Conservation (phyloP, 2,329 filamentous ascomycete species). For the Xylaria arbuscula region DNA sequence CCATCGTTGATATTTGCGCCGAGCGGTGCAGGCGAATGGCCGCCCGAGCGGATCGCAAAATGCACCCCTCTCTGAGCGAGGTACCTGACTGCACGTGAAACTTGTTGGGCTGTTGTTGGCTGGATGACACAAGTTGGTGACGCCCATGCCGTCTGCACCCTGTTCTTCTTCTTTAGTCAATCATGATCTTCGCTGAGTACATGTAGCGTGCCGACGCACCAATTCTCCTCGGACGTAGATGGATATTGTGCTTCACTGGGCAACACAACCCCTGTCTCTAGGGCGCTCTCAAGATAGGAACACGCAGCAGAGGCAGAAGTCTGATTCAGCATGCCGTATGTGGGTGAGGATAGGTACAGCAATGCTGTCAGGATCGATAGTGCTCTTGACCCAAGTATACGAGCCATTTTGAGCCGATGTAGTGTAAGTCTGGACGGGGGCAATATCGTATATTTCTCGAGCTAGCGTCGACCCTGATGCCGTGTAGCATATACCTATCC, state of each 20-base stretch:
- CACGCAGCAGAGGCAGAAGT: constrained; percentile 27
- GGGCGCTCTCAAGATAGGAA: constrained; percentile 29
- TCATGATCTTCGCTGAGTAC: constrained; percentile 4
- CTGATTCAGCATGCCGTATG: constrained; percentile 18
- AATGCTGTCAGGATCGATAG: constrained; percentile 23
- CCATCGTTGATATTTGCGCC: constrained; percentile 43
- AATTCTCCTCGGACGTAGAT: constrained; percentile 27
- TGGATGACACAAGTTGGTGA: constrained; percentile 43
- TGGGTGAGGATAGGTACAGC: constrained; percentile 22
- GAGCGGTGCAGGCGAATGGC: constrained; percentile 42
- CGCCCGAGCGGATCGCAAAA: constrained; percentile 45
- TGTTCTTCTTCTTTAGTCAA: constrained; percentile 19
- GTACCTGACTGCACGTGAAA: constrained; percentile 39
- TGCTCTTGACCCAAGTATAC: constrained; percentile 5
- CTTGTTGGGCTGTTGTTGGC: constrained; percentile 36
- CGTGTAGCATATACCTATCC: not conserved
- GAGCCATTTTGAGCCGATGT: constrained; percentile 24
- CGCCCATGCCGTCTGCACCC: constrained; percentile 45
- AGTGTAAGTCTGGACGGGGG: constrained; percentile 1
- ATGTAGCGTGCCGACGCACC: constrained; percentile 20
- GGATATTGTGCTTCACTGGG: constrained; percentile 27
- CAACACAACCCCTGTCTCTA: constrained; percentile 29
- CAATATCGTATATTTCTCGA: not conserved
- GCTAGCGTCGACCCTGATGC: not conserved
- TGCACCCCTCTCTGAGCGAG: constrained; percentile 34